phyloP scores from a whole-genome alignment of 2,329 filamentous ascomycete genomes.

The Xylariaceae sp. region DNA sequence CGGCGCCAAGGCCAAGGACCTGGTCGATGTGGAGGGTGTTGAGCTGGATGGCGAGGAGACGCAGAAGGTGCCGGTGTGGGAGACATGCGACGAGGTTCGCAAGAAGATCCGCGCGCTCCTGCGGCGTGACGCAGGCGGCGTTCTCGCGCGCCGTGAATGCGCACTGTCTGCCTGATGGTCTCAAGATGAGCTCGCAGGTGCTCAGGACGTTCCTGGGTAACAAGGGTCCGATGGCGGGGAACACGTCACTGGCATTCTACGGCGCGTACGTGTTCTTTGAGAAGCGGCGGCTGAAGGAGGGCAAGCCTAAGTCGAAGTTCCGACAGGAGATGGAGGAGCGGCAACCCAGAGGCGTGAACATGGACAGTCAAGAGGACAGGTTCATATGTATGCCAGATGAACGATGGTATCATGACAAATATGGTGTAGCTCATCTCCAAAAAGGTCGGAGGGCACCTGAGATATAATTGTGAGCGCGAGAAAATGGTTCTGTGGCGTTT shows the following conservation, averaged over 20 bases:
- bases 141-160: constrained; percentile 47
- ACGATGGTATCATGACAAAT: background rate
- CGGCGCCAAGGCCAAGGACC: constrained; percentile 22
- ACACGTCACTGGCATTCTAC: constrained; percentile 47
- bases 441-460: too few relatives aligned
- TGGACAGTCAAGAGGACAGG: background rate
- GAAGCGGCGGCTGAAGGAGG: constrained; percentile 5
- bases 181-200: constrained; percentile 37
- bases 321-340: constrained; percentile 5
- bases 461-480: too few relatives aligned
- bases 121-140: constrained; percentile 44
- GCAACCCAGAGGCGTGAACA: constrained; percentile 2
- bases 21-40: constrained; percentile 41
- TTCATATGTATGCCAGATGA: background rate
- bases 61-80: constrained; percentile 49
- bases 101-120: constrained; percentile 52
- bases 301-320: constrained; percentile 7
- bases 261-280: constrained; percentile 25
- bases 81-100: constrained; percentile 55
- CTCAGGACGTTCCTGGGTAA: constrained; percentile 47
- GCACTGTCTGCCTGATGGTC: constrained; percentile 29
- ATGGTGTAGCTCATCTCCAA: too few relatives aligned
- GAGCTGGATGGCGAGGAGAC: too few relatives aligned
- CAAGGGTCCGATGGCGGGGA: constrained; percentile 43
- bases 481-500: too few relatives aligned